Base-by-base conservation (phyloP, 257 asterid species). In the Parsonsia alboflavescens region DNA sequence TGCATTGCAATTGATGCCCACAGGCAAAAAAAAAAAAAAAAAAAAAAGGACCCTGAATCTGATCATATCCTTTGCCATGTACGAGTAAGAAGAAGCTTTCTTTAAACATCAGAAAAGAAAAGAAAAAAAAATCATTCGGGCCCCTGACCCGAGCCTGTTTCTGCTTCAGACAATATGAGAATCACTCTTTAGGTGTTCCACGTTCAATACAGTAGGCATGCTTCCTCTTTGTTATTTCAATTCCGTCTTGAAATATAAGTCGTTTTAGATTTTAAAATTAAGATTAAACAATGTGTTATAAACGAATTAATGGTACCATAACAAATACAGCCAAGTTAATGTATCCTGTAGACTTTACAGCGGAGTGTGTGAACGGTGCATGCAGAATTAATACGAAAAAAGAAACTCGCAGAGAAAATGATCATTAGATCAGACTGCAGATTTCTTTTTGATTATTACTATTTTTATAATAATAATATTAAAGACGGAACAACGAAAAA, bases 161-260 rank as follows among this genome's bases (percentile, higher is more conserved):
- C 0, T 4, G 10, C 53, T 50, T 7, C 45, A 28, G 69, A 44
- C 41, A 44, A 33, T 73, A 45, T 45, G 68, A 72, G 48, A 42
- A 33, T 62, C 30, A 26, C 61, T 48, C 41, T 22, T 70, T 57
- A 54, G 26, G 30, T 70, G 30, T 76, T 78, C 41, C 26, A 46
- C 46, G n/a, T 70, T 66, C 75, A 64, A 64, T 21, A 71, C 64
- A 53, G 30, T 70, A 61, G 65, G 77, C 83, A 75, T 79, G 80
- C 81, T n/a, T n/a, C n/a, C n/a, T n/a, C n/a, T n/a, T n/a, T n/a
- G n/a, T n/a, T n/a, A n/a, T n/a, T n/a, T n/a, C n/a, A n/a, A n/a
- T n/a, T n/a, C n/a, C n/a, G n/a, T n/a, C n/a, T n/a, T n/a, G n/a
- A n/a, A n/a, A n/a, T n/a, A n/a, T n/a, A n/a, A n/a, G n/a, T n/a